Conservation (phyloP, 192 early-diverging fungal species). For the Rhizoclosmatium sp. region DNA sequence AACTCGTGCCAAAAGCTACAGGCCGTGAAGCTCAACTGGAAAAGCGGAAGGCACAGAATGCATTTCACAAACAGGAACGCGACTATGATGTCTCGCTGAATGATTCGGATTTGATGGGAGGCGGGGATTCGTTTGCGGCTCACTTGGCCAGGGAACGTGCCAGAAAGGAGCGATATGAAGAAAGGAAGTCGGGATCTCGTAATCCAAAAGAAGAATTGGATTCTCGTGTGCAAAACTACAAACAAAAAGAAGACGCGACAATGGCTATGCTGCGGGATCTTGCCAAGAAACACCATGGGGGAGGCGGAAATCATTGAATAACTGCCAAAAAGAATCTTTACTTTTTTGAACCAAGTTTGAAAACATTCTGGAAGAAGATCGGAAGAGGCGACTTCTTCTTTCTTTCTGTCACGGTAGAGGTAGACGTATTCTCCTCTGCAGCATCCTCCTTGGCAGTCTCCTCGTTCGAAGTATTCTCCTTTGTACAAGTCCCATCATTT, state of each 20-base stretch:
- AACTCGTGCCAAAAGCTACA: constrained; percentile 72
- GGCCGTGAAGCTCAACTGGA: constrained; percentile 69
- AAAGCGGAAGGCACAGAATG: constrained; percentile 67
- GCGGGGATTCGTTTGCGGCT: constrained; percentile 45
- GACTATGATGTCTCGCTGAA: constrained; percentile 70
- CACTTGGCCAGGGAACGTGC: constrained; percentile 51
- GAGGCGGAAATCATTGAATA: no score
- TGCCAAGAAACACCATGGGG: constrained; percentile 47
- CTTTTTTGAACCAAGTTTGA: no score
- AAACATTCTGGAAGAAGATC: no score
- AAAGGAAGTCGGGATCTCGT: constrained; percentile 40
- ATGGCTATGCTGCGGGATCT: constrained; percentile 74
- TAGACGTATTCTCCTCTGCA: no score
- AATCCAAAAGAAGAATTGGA: constrained; percentile 45
- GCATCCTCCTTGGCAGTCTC: no score
- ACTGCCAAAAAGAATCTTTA: no score
- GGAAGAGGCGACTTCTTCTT: no score
- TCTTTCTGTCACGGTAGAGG: no score
- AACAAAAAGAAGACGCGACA: constrained; percentile 76
- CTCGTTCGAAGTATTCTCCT: no score
- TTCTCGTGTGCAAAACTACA: constrained; percentile 57
- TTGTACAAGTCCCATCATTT: no score
- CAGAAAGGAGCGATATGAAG: constrained; percentile 48
- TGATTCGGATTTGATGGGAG: constrained; percentile 70
- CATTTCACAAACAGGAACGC: constrained; percentile 64